Evolutionary conservation across 2,329 filamentous ascomycete species (phyloP), one percentile per base, ranked within the genome.

Genomic region (Ophiocordyceps australis): DNA sequence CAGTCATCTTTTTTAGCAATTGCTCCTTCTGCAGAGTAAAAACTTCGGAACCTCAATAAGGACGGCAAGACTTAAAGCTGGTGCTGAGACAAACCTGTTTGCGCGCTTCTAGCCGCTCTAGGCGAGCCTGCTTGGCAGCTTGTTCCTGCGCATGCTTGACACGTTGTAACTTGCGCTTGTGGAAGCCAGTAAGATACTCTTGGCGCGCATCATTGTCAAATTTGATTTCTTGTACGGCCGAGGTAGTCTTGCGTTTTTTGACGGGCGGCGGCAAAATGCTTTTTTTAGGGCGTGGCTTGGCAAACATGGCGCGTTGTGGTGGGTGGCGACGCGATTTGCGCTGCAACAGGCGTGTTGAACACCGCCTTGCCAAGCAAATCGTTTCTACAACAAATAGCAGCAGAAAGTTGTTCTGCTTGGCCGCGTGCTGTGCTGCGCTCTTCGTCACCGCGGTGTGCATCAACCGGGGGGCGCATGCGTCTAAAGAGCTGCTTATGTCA

Each of bases 161-260:
- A 20, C 89, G 68, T 47, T 82, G 77, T 27, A 79, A 56, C 51
- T 94, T 95, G 50, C 89, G 76, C 62, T 95, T 98, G 59, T 86
- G 85, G 54, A 98, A 98, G 3, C 89, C 89, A 0, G 83, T 94
- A 30, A 98, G 62, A 46, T 80, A 98, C 43, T 95, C 83, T 35
- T 77, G 59, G 35, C 89, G 74, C 23, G 79, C 79, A 32, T 64
- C 62, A 32, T 65, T 55, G 54, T 98, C 83, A 54, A 95, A 98
- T 27, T 59, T 70, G 49, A 98, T 76, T 47, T 92, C 81, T 43
- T 85, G 80, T 32, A 80, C 59, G 20, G 59, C 53, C 23, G 59
- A 56, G 10, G 61, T 44, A 33, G 50, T 49, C 47, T 77, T 80
- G 35, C 77, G 62, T 42, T 71, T 75, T 52, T 77, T 82, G n/a